phyloP scores from a whole-genome alignment of 202 grass and related monocot genomes.

The Elaeis oleifera region DNA sequence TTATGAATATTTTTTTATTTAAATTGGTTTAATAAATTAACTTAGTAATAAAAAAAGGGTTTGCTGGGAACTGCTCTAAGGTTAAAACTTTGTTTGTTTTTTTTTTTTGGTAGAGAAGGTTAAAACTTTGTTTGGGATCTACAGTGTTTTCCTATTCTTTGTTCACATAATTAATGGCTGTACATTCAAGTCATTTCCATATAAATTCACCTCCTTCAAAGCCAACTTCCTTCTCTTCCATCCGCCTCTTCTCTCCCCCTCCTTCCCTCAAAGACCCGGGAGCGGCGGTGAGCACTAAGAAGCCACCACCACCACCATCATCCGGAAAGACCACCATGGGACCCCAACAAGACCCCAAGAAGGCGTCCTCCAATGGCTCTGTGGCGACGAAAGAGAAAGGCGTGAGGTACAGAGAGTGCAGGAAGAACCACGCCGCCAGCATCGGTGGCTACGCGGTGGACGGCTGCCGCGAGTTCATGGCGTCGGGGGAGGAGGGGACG shows the following conservation, averaged over 20 bases:
- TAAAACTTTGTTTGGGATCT: too few species aligned
- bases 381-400: slow-evolving; percentile 31
- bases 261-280: too few species aligned
- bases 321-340: slow-evolving; percentile 35
- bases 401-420: slow-evolving; percentile 72
- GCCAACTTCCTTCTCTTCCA: slow-evolving; percentile 9
- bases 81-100: too few species aligned
- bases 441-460: slow-evolving; percentile 85
- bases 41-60: too few species aligned
- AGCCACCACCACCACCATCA: not conserved
- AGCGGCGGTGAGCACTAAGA: slow-evolving; percentile 18
- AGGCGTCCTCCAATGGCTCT: slow-evolving; percentile 31
- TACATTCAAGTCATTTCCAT: slow-evolving; percentile 17
- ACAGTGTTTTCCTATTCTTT: too few species aligned
- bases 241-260: slow-evolving; percentile 7
- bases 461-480: slow-evolving; percentile 95
- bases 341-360: slow-evolving; percentile 47
- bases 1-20: too few species aligned
- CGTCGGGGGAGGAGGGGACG: slow-evolving; percentile 45
- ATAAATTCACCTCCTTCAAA: slow-evolving; percentile 19
- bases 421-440: slow-evolving; percentile 79
- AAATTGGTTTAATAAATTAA: too few species aligned
- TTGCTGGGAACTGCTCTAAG: too few species aligned
- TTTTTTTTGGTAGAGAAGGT: too few species aligned
- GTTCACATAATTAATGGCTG: too few species aligned